Conservation (phyloP, 192 early-diverging fungal genomes). For the Haplosporangium gracile region DNA sequence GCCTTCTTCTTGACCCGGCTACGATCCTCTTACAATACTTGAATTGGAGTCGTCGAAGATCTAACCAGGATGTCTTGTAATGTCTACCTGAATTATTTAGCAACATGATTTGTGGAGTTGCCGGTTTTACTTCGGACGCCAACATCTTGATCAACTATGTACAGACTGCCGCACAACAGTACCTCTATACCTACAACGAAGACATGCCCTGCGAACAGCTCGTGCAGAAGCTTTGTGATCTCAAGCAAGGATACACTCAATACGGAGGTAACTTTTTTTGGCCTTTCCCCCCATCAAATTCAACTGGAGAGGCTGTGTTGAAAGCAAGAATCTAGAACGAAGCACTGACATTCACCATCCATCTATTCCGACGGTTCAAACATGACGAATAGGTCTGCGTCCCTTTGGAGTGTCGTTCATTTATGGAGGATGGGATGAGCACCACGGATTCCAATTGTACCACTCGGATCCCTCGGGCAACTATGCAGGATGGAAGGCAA, state of each 20-base stretch:
- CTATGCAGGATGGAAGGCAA: slow-evolving; percentile 99
- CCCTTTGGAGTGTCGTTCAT: slow-evolving; percentile 99
- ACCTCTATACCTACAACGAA: slow-evolving; percentile 89
- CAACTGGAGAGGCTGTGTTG: neutral
- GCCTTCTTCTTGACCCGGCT: no score
- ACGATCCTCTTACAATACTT: no score
- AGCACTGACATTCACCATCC: neutral
- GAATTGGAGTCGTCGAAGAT: neutral
- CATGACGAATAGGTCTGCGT: slow-evolving; percentile 74
- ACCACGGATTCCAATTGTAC: slow-evolving; percentile 96
- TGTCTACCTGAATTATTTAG: slow-evolving; percentile 51
- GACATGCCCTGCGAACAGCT: slow-evolving; percentile 96
- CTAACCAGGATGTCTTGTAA: neutral
- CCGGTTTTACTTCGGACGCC: slow-evolving; percentile 96
- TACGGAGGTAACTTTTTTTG: slow-evolving; percentile 74
- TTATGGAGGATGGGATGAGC: slow-evolving; percentile 93
- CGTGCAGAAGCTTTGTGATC: slow-evolving; percentile 94
- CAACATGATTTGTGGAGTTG: slow-evolving; percentile 93
- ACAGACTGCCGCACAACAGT: slow-evolving; percentile 88
- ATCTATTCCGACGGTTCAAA: neutral
- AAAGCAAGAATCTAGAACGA: neutral
- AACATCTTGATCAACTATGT: slow-evolving; percentile 95
- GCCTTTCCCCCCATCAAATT: neutral
- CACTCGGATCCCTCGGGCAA: slow-evolving; percentile 99
- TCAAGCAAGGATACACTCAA: slow-evolving; percentile 99